Conservation (phyloP, 2,329 filamentous ascomycete genomes). For the Arthroderma sp. region DNA sequence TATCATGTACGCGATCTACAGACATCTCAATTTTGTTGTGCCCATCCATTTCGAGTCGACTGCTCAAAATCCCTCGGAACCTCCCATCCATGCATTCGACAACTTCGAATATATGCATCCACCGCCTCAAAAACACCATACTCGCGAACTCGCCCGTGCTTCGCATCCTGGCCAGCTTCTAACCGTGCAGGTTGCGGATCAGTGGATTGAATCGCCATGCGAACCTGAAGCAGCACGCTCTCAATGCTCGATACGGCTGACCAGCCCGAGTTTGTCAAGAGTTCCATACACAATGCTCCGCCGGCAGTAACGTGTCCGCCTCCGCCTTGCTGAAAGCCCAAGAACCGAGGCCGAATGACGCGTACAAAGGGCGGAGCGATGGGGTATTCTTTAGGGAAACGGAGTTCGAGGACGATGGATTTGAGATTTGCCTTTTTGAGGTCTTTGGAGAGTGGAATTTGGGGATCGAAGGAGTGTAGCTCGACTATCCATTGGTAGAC, state of each 20-base stretch:
- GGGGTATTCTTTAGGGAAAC: constrained; percentile 65
- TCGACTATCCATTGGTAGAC: constrained; percentile 88
- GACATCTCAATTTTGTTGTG: neutral
- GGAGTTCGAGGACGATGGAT: constrained; percentile 68
- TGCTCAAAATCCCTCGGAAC: constrained; percentile 50
- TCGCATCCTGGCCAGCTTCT: constrained; percentile 15
- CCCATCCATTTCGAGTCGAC: neutral
- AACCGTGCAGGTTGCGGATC: constrained; percentile 64
- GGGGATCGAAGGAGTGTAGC: constrained; percentile 63
- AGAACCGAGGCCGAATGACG: constrained; percentile 65
- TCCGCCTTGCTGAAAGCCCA: constrained; percentile 57
- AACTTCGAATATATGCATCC: constrained; percentile 58
- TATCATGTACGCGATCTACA: neutral
- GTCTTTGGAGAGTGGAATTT: constrained; percentile 58
- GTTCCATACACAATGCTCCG: constrained; percentile 73
- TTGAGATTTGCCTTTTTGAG: constrained; percentile 50
- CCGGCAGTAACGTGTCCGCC: constrained; percentile 77
- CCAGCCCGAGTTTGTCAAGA: constrained; percentile 77
- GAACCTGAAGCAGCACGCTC: constrained; percentile 66
- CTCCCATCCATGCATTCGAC: constrained; percentile 56
- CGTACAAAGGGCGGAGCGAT: constrained; percentile 72
- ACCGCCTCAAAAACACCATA: constrained; percentile 61
- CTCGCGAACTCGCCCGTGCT: constrained; percentile 22
- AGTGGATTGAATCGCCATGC: constrained; percentile 55
- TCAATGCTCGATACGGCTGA: constrained; percentile 60